Evolutionary conservation across 495 filamentous ascomycete species (phyloP).

Genomic region (Elasticomyces elasticus): DNA sequence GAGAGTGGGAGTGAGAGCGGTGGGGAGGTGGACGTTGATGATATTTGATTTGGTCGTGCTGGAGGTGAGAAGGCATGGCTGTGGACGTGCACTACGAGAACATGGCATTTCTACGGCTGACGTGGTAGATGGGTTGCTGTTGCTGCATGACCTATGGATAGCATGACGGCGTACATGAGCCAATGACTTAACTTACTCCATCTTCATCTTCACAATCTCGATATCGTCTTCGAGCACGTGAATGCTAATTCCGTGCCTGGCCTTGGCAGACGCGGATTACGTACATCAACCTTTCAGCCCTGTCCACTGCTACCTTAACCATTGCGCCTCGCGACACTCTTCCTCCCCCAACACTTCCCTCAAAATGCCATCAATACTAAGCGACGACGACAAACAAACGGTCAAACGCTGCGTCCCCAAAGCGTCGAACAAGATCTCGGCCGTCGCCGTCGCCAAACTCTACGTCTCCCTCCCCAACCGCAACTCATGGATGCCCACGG

Average conservation of each 20-base stretch:
- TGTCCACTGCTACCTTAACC: neutral
- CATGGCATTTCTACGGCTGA: neutral
- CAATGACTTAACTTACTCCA: neutral
- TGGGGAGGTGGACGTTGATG: slow-evolving; percentile 61
- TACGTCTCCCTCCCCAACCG: slow-evolving; percentile 86
- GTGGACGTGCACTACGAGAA: neutral
- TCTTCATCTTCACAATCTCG: neutral
- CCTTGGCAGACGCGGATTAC: too few species aligned
- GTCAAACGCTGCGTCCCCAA: slow-evolving; percentile 88
- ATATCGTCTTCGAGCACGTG: neutral
- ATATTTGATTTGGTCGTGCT: slow-evolving; percentile 43
- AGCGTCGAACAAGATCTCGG: slow-evolving; percentile 87
- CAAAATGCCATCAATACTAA: slow-evolving; percentile 72
- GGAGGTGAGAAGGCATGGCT: neutral
- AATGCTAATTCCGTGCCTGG: too few species aligned
- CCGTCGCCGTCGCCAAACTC: slow-evolving; percentile 83
- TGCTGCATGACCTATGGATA: neutral
- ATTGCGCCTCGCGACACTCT: neutral
- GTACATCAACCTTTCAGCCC: neutral
- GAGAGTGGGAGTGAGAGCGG: slow-evolving; percentile 32
- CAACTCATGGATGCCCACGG: slow-evolving; percentile 86
- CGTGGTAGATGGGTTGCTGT: neutral
- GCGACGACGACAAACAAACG: slow-evolving; percentile 82
- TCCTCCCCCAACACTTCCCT: neutral
- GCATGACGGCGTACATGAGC: neutral